phyloP scores from a whole-genome alignment of 1,284 basidiomycete genomes.

The Puccinia hordei region DNA sequence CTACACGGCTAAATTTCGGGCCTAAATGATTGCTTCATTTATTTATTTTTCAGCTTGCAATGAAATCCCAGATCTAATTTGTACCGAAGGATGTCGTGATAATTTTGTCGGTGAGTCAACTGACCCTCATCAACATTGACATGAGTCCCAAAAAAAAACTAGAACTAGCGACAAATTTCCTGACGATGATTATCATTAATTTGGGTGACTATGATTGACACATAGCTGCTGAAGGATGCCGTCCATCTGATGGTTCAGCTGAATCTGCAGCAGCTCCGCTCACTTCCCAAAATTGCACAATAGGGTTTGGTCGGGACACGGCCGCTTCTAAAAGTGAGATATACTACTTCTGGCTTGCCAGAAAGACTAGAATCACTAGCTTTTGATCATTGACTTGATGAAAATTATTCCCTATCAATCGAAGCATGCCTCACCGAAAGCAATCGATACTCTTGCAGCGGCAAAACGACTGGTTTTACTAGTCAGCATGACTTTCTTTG shows the following conservation, averaged over 20 bases:
- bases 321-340: background rate
- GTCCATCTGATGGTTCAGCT: background rate
- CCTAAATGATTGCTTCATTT: too few species aligned
- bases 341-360: too few species aligned
- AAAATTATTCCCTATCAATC: too few species aligned
- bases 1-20: too few species aligned
- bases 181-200: background rate
- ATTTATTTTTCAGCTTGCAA: background rate
- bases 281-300: background rate
- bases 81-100: background rate
- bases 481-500: too few species aligned
- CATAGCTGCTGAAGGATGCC: background rate
- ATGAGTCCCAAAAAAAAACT: too few species aligned
- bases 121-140: background rate
- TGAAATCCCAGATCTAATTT: background rate
- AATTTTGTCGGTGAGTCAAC: background rate
- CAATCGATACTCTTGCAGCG: too few species aligned
- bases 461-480: too few species aligned
- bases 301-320: constrained; percentile 7
- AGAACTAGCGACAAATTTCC: too few species aligned
- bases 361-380: too few species aligned
- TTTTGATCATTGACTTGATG: too few species aligned
- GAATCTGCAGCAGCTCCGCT: background rate
- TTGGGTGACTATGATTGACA: background rate
- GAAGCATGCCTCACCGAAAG: too few species aligned